Percentiles rank a stretch among this genome's conserved stretches.
phyloP scores from a whole-genome alignment of 2,329 filamentous ascomycete genomes.

The Trichoderma sp. region DNA sequence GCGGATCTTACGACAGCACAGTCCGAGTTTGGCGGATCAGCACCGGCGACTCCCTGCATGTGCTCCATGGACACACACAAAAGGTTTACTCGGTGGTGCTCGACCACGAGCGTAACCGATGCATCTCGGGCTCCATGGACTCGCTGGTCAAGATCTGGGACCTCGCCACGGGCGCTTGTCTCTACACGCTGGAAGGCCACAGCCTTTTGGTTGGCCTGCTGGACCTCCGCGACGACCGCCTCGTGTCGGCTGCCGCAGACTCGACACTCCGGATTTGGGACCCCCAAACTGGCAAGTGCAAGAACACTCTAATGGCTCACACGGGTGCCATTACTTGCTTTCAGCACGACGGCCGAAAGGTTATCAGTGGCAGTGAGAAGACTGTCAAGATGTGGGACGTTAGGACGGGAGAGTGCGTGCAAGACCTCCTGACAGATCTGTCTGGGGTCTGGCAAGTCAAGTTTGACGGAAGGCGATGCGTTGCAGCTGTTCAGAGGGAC shows the following conservation, averaged over 20 bases:
- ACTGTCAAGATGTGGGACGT: slow-evolving; percentile 99
- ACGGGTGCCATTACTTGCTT: slow-evolving; percentile 98
- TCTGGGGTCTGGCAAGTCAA: slow-evolving; percentile 99
- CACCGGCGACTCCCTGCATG: slow-evolving; percentile 82
- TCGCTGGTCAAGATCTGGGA: slow-evolving; percentile 98
- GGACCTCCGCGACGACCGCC: slow-evolving; percentile 81
- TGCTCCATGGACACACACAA: slow-evolving; percentile 79
- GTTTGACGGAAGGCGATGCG: slow-evolving; percentile 92
- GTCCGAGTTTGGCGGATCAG: slow-evolving; percentile 98
- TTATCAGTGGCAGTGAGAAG: slow-evolving; percentile 92
- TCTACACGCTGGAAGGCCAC: slow-evolving; percentile 91
- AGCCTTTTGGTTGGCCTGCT: slow-evolving; percentile 87
- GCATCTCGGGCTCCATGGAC: slow-evolving; percentile 98
- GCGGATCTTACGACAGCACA: slow-evolving; percentile 92
- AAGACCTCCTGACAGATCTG: slow-evolving; percentile 88
- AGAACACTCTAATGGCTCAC: slow-evolving; percentile 85
- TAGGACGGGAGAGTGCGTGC: slow-evolving; percentile 83
- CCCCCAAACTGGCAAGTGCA: slow-evolving; percentile 86
- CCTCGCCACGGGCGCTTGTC: slow-evolving; percentile 75
- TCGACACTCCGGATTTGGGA: slow-evolving; percentile 97
- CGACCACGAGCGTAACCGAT: slow-evolving; percentile 86
- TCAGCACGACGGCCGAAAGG: slow-evolving; percentile 94
- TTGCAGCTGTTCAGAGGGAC: slow-evolving; percentile 92
- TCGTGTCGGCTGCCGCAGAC: slow-evolving; percentile 93
- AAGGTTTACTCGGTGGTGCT: slow-evolving; percentile 98